Base-by-base conservation (phyloP, 305 asterid species). In the Fraxinus paxiana region DNA sequence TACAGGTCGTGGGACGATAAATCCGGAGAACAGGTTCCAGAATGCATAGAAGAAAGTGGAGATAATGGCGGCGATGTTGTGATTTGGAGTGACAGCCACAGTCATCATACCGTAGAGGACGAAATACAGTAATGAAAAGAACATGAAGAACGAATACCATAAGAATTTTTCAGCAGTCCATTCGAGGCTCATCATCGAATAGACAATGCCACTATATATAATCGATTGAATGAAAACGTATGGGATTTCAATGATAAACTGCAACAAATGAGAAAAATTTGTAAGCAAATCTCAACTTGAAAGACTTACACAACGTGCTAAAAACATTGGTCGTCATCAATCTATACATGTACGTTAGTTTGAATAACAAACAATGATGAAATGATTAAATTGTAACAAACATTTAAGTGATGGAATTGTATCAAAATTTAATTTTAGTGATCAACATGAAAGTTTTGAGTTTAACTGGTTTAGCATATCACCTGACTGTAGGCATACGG, bases 401-500 rank as follows among this genome's bases (percentile, higher is more conserved):
- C 24, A 17, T 17, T 6, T 9, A 5, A 59, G 63, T 30, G 37
- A 28, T 33, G 20, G 51, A 63, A 20, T 65, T 13, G 31, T 3
- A 20, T 54, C 78, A 54, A 54, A 59, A 20, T 59, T 20, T n/a
- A 54, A 17, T 17, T 54, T 17, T 22, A 61, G 31, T 7, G 26
- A 18, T 9, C 70, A 9, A 8, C 31, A 22, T 20, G 30, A 61
- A 61, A 61, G 33, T 61, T 18, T 17, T 61, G 8, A 56, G 69
- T 65, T 12, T 65, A 24, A 26, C 17, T 3, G 73, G 73, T 65
- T 65, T 65, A 24, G 38, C 74, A 30, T 30, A 69, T 84, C 77
- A 91, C 93, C 81, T 89, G 92, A 76, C 92, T 88, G 82, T 85
- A 88, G 46, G 95, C 92, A 73, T 89, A 91, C 6, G 94, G 94